Evolutionary conservation across 1,284 basidiomycete genomes (phyloP), one percentile per base, ranked within the genome.

Genomic region (Neotropicomus parvogracilis): DNA sequence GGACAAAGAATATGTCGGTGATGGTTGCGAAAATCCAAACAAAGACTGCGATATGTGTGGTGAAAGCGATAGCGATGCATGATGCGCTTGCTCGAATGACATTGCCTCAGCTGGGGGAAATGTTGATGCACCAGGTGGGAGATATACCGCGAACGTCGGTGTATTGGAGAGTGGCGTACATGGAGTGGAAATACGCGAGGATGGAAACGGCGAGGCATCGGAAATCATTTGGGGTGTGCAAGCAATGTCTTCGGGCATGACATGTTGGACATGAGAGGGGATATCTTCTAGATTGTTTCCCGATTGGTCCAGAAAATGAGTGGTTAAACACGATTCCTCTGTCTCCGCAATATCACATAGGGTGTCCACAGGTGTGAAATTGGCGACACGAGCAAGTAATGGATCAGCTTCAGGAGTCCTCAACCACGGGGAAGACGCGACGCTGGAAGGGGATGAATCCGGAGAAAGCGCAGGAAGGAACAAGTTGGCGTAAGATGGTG

Each of bases 401-500:
- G 24, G 7, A 17, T 51, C 52, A 6, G 31, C 41, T 10, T 36
- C 39, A 0, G 63, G 63, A 0, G 63, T 64, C 28, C 44, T 48
- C 7, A 57, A 32, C 44, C 56, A 64, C 0, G 62, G 51, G 3
- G 50, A 48, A 5, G 64, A 66, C 14, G 48, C 52, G 29, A 50
- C 36, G 8, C 64, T 65, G 2, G 27, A 40, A 0, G 63, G 66
- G 1, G 63, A 64, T 3, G 41, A 40, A n/a, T 68, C 63, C 0
- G 64, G 62, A 13, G 66, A 68, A 14, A 64, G 50, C 0, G 37
- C 48, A 0, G 62, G 62, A 16, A 49, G 63, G 13, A 46, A 38
- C 8, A 50, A 14, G 16, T 14, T 28, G 5, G 42, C 6, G 8
- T 40, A 44, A 2, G 47, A 37, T 0, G 28, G 21, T 16, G 47